Base-by-base conservation (phyloP, 352 stramenopile species). In the Plasmopara halstedii region DNA sequence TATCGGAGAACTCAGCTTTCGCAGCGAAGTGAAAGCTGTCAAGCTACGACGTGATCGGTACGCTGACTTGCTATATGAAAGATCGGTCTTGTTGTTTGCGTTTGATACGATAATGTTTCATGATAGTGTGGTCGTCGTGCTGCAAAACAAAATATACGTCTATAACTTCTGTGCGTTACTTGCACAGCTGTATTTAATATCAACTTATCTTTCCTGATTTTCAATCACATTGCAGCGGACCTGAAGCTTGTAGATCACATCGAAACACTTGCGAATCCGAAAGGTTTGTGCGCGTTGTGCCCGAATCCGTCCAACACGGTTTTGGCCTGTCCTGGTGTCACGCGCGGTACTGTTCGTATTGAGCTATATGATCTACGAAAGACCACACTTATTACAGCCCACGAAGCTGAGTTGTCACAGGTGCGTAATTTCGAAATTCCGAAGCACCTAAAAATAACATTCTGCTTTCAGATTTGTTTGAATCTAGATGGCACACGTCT, bases 1-100 rank as follows among this genome's bases (percentile, higher is more conserved):
- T 58, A 97, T 99, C 55, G 96, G 97, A 20, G 95, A 99, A 57
- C 77, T 99, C 17, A 96, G 75, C 54, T 99, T 99, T 64, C 90
- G 95, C 27, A 97, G 94, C 53, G 85, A 97, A 42, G 96, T 99
- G 15, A 93, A 98, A 50, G 78, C 85, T 1, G 93, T 98, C 10
- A 97, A 95, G 58, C 64, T 99, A 22, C 87, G 96, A 40, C 79
- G 96, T 17, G 95, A 99, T 64, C 75, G 82, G 81, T 93, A 57
- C 18, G 48, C 37, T 15, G 15, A 7, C 2, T 13, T 19, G 6
- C 14, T 20, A 14, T 7, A 8, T 10, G 42, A 20, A 20, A 10
- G 25, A 7, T 19, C 11, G 20, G 9, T 27, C 22, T 21, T 20
- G n/a, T 2, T 39, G 19, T 45, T 27, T 23, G 33, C 27, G 15